Evolutionary conservation across 768 basidiomycete species (phyloP), one percentile per base, ranked within the genome.

Genomic region (Scleroderma citrinum): DNA sequence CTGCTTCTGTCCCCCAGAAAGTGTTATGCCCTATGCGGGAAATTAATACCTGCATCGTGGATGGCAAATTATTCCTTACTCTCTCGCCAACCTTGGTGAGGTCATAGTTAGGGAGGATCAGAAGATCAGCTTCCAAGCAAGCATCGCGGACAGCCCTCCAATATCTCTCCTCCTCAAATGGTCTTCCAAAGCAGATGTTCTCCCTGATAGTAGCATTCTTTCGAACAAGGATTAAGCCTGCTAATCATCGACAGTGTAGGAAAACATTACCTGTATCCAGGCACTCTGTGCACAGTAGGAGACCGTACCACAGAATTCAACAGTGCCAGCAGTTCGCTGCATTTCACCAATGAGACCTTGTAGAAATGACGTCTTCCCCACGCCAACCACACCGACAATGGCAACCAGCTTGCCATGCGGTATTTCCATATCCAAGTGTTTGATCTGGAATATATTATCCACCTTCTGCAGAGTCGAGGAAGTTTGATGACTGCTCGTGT

Each of bases 231-330:
- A 44, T 31, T 20, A 58, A 21, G 16, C 42, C 20, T 49, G 47
- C 29, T 19, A 11, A 0, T 8, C 24, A 8, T 20, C 41, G 11
- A 19, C 20, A 30, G 17, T 12, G 39, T 8, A 24, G 46, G 20
- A 44, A 50, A 29, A 17, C 2, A 14, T 53, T 50, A 78, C 82
- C 66, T 92, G 89, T 50, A 97, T 94, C 92, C 92, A 96, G 11
- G 92, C 85, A 38, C 75, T 83, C 61, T 97, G 93, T 14, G 85
- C 82, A 56, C 88, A 93, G 64, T 93, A 91, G 1, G 82, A 83
- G 10, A 92, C 77, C 10, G 78, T 77, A 0, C 86, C 89, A 49
- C 88, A 85, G 58, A 92, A 88, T 29, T 70, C 73, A 34, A 89
- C 78, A 8, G 68, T 75, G 2, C 91, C 91, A 12, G 68, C 62